A percentile compares a stretch with the other conserved stretches of the same genome.
Evolutionary conservation across 1,284 basidiomycete genomes (phyloP).

Genomic region (Cerrena zonata): DNA sequence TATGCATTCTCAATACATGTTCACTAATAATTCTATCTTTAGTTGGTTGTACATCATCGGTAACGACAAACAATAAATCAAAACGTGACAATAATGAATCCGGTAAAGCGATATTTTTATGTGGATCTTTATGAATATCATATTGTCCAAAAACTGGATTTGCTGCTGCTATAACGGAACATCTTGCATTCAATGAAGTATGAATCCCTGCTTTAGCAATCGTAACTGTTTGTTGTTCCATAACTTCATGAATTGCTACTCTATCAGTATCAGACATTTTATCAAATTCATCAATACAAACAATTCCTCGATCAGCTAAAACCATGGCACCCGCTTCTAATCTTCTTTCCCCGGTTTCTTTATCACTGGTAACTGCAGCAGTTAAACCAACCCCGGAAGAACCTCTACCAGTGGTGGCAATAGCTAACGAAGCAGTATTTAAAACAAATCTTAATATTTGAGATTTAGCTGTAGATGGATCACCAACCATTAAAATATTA

Average conservation of each 20-base stretch:
- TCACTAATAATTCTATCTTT: conserved; percentile 93
- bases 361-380: conserved; percentile 97
- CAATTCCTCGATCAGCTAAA: conserved; percentile 96
- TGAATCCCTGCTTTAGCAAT: conserved; percentile 99
- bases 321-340: conserved; percentile 99
- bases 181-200: conserved; percentile 94
- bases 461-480: conserved; percentile 96
- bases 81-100: conserved; percentile 99
- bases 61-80: conserved; percentile 96
- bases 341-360: conserved; percentile 92
- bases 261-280: conserved; percentile 99
- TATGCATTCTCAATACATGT: conserved; percentile 95
- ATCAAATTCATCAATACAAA: conserved; percentile 99
- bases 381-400: conserved; percentile 98
- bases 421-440: conserved; percentile 92
- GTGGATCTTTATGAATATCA: conserved; percentile 98
- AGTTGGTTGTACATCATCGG: conserved; percentile 94
- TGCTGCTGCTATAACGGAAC: conserved; percentile 95
- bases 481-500: conserved; percentile 99
- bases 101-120: conserved; percentile 96
- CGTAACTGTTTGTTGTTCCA: conserved; percentile 99
- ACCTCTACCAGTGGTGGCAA: conserved; percentile 96
- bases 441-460: conserved; percentile 96
- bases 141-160: conserved; percentile 99
- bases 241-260: conserved; percentile 99